phyloP scores from a whole-genome alignment of 495 filamentous ascomycete species.

The Bombardia bombarda region DNA sequence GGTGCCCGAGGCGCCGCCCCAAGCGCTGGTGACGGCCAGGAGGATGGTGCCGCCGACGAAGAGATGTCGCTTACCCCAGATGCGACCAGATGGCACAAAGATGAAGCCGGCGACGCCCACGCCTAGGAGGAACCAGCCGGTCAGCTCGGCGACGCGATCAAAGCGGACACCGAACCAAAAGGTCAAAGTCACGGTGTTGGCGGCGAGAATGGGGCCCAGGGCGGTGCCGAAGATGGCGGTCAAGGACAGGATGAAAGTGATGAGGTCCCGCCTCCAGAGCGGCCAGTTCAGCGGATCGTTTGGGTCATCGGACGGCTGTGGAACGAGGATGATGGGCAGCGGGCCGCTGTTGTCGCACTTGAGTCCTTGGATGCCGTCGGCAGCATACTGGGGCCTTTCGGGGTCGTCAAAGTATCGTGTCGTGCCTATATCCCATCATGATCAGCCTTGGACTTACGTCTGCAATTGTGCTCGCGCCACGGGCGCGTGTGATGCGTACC shows the following conservation, averaged over 20 bases:
- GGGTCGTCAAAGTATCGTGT: conserved; percentile 55
- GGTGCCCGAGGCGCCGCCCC: conserved; percentile 64
- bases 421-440: too few species aligned
- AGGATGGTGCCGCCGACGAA: conserved; percentile 75
- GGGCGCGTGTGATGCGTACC: too few species aligned
- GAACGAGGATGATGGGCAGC: conserved; percentile 65
- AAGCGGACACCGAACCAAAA: conserved; percentile 51
- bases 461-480: too few species aligned
- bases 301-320: conserved; percentile 73
- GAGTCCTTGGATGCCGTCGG: conserved; percentile 36
- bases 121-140: conserved; percentile 80
- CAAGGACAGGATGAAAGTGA: conserved; percentile 68
- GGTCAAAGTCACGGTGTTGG: conserved; percentile 69
- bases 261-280: conserved; percentile 75
- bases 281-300: conserved; percentile 86
- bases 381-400: conserved; percentile 32
- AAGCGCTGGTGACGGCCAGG: conserved; percentile 61
- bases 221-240: conserved; percentile 73
- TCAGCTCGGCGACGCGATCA: conserved; percentile 68
- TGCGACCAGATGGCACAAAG: conserved; percentile 77
- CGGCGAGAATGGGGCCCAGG: conserved; percentile 76
- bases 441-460: too few species aligned
- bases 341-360: conserved; percentile 67
- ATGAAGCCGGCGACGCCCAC: conserved; percentile 73
- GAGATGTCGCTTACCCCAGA: conserved; percentile 87